Conservation (phyloP, 1,139 yeast species). For the Diutina neorugosa region DNA sequence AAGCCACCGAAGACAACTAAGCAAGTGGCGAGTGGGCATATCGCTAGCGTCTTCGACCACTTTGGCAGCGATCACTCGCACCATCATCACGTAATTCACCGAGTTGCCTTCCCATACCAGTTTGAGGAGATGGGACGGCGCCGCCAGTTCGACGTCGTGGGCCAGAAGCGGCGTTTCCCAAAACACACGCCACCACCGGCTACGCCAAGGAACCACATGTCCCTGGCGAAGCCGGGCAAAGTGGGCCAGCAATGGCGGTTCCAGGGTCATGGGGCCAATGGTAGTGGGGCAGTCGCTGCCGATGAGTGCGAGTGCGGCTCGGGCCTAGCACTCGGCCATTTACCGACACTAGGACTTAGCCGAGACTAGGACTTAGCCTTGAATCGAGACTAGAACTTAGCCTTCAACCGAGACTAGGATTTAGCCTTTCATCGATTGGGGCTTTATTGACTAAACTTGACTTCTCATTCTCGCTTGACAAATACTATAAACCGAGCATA, state of each 20-base stretch:
- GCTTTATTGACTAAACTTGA: too few relatives aligned
- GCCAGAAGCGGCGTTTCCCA: background rate
- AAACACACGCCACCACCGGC: background rate
- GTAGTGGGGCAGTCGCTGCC: background rate
- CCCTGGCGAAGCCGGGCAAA: background rate
- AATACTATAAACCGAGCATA: too few relatives aligned
- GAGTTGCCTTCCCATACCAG: background rate
- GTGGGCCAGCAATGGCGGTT: background rate
- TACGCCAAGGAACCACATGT: background rate
- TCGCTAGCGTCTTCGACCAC: background rate
- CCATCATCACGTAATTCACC: background rate
- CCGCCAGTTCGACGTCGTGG: background rate
- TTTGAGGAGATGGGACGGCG: background rate
- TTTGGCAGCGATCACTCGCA: background rate
- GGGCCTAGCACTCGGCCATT: too few relatives aligned
- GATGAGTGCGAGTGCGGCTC: background rate
- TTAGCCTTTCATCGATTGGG: too few relatives aligned
- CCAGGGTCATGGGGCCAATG: background rate
- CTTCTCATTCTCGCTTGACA: too few relatives aligned
- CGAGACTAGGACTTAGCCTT: too few relatives aligned
- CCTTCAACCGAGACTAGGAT: too few relatives aligned
- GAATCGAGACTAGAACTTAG: too few relatives aligned
- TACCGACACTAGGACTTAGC: too few relatives aligned
- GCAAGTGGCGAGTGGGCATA: background rate
- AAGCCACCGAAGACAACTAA: background rate